These are phyloP conservation scores for Laburnicola sp. DNA, from an alignment of 2,329 filamentous ascomycete genomes.

Conservation along the genomic window DNA sequence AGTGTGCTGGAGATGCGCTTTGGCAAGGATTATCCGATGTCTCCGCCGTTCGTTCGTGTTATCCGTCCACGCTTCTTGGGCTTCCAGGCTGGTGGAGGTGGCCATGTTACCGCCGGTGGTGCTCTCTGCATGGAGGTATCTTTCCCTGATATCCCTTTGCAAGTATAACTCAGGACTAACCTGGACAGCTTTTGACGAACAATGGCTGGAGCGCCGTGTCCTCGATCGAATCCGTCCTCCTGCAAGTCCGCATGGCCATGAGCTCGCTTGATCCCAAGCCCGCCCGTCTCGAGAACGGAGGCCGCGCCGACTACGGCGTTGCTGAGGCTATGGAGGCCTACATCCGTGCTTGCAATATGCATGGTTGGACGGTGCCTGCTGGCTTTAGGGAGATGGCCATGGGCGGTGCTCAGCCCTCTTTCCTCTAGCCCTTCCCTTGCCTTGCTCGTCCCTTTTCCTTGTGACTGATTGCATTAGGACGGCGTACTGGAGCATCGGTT, in stretches of 20 bases:
- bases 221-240: slow-evolving; percentile 75
- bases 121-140: slow-evolving; percentile 73
- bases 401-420: too few species aligned
- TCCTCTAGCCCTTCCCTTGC: too few species aligned
- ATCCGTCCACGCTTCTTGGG: slow-evolving; percentile 77
- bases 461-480: too few species aligned
- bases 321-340: slow-evolving; percentile 75
- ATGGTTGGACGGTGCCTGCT: slow-evolving; percentile 73
- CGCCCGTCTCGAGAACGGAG: slow-evolving; percentile 62
- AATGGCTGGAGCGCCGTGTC: slow-evolving; percentile 76
- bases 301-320: slow-evolving; percentile 62
- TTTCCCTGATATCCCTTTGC: not conserved
- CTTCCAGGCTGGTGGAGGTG: slow-evolving; percentile 74
- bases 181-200: slow-evolving; percentile 70
- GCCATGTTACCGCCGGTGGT: slow-evolving; percentile 82
- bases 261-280: slow-evolving; percentile 68
- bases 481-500: too few species aligned
- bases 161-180: slow-evolving; percentile 7
- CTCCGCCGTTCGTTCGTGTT: slow-evolving; percentile 82
- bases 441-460: too few species aligned
- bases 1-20: slow-evolving; percentile 84
- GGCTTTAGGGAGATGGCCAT: slow-evolving; percentile 60
- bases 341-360: slow-evolving; percentile 64
- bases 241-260: slow-evolving; percentile 80
- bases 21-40: slow-evolving; percentile 71